Percentiles rank a stretch among this genome's conserved stretches.
Evolutionary conservation across 108 stramenopile genomes (phyloP).

Genomic region (Parmales sp.): DNA sequence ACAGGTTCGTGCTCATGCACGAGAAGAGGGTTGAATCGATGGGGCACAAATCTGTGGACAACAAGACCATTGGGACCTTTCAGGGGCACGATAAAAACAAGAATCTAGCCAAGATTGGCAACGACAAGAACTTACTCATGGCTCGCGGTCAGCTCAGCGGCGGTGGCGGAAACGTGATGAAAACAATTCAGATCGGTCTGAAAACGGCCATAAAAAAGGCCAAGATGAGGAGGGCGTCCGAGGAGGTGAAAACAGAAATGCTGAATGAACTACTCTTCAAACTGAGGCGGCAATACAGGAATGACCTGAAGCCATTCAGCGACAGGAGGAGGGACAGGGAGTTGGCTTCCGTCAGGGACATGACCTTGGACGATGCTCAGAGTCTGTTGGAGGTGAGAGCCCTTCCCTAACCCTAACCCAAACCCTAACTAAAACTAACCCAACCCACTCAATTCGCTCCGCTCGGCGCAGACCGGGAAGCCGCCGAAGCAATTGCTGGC

Average conservation of each 20-base stretch:
- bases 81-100: not conserved
- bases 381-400: no score
- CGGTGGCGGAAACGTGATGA: not conserved
- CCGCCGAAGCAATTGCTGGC: not conserved
- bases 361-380: no score
- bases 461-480: no score
- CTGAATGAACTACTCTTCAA: not conserved
- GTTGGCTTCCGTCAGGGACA: no score
- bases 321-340: not conserved
- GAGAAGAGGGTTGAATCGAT: no score
- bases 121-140: not conserved
- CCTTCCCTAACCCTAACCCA: no score
- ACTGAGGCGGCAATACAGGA: not conserved
- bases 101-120: not conserved
- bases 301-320: not conserved
- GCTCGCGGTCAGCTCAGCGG: not conserved
- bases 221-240: not conserved
- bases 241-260: not conserved
- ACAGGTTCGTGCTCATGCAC: not conserved
- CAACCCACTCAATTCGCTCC: no score
- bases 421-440: no score
- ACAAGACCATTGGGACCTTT: not conserved
- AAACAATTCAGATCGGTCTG: not conserved
- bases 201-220: not conserved
- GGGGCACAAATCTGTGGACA: not conserved